phyloP scores from a whole-genome alignment of 139 green algal species.

The Coelastrella sp. region DNA sequence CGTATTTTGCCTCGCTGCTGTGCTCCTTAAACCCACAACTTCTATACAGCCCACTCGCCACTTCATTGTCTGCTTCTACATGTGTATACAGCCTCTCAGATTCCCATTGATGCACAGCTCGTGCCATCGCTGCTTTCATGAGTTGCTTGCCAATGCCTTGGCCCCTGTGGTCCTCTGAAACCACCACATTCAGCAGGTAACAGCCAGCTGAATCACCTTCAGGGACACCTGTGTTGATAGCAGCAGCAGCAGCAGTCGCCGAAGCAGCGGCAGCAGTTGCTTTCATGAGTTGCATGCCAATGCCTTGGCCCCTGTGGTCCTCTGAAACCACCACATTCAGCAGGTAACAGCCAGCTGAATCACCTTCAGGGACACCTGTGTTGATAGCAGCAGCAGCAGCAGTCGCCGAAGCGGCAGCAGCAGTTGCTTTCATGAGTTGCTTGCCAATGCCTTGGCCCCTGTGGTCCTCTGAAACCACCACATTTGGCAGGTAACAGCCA shows the following conservation, averaged over 20 bases:
- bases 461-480: conserved; percentile 62
- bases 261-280: conserved; percentile 24
- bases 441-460: conserved; percentile 63
- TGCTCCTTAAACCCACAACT: conserved; percentile 61
- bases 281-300: conserved; percentile 62
- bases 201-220: conserved; percentile 47
- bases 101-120: conserved; percentile 51
- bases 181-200: conserved; percentile 76
- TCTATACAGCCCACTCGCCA: conserved; percentile 53
- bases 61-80: conserved; percentile 70
- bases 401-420: neutral
- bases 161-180: conserved; percentile 56
- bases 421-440: conserved; percentile 59
- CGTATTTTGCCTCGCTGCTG: conserved; percentile 13
- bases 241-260: too few species aligned
- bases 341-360: conserved; percentile 62
- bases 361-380: conserved; percentile 40
- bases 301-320: conserved; percentile 53
- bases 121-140: conserved; percentile 65
- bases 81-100: conserved; percentile 66
- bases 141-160: conserved; percentile 61
- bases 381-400: too few species aligned
- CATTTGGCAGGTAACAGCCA: conserved; percentile 71
- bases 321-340: conserved; percentile 70
- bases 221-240: conserved; percentile 13